phyloP scores from a whole-genome alignment of 148 eudicot genomes.

The Euryodendron excelsum region DNA sequence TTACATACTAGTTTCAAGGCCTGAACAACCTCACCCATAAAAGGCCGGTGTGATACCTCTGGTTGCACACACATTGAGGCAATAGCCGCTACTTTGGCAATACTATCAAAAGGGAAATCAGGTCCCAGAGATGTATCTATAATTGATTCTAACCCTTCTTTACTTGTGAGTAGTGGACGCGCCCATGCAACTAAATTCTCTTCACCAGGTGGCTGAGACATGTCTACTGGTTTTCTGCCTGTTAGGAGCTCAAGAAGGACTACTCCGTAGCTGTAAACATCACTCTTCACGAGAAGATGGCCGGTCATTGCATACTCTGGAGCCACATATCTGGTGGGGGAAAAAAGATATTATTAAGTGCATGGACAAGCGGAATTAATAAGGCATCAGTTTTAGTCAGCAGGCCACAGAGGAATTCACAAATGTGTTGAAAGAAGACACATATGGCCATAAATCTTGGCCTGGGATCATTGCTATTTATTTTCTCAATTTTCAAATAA shows the following conservation, averaged over 20 bases:
- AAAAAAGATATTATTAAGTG: neutral
- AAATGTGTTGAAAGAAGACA: neutral
- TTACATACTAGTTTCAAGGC: constrained; percentile 85
- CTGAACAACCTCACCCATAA: constrained; percentile 99
- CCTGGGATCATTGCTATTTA: too few relatives aligned
- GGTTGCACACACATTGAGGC: constrained; percentile 95
- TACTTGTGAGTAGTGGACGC: constrained; percentile 63
- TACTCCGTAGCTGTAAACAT: constrained; percentile 93
- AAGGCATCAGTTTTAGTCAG: neutral
- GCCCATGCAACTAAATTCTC: constrained; percentile 95
- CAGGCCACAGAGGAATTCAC: neutral
- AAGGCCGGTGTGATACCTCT: constrained; percentile 88
- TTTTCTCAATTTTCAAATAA: neutral
- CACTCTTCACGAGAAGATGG: constrained; percentile 94
- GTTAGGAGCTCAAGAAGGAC: constrained; percentile 86
- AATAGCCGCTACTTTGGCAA: constrained; percentile 85
- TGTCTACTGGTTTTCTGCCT: constrained; percentile 79
- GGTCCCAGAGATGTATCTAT: constrained; percentile 64
- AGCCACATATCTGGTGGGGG: constrained; percentile 70
- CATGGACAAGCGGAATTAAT: too few relatives aligned
- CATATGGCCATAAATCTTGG: too few relatives aligned
- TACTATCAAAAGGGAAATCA: constrained; percentile 58
- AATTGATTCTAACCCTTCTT: constrained; percentile 76
- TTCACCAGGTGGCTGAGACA: constrained; percentile 86
- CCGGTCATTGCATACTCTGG: constrained; percentile 99